phyloP scores from a whole-genome alignment of 129 eudicot species.

The Rutidosis leptorrhynchoides region DNA sequence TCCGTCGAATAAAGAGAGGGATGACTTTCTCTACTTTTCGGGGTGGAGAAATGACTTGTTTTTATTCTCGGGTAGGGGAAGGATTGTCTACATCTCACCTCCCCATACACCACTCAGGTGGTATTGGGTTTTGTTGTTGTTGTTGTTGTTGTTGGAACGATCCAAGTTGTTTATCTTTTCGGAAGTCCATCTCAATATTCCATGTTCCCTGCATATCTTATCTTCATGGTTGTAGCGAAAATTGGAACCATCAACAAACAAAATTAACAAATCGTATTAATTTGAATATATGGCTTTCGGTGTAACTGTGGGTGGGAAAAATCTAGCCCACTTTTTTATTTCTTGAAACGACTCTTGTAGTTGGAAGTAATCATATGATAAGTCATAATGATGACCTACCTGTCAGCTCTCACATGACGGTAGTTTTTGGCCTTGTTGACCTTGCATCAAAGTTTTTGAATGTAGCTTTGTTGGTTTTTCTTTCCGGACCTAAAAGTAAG shows the following conservation, averaged over 20 bases:
- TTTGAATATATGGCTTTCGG: background rate
- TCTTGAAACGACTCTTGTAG: background rate
- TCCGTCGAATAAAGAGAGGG: too few species aligned
- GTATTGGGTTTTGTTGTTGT: too few species aligned
- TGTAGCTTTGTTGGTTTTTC: background rate
- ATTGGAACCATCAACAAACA: constrained; percentile 27
- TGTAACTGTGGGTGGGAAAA: background rate
- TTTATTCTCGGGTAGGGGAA: too few species aligned
- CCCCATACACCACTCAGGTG: too few species aligned
- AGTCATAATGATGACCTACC: background rate
- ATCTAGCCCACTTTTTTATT: background rate
- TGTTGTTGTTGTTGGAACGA: too few species aligned
- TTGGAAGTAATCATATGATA: background rate
- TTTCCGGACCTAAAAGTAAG: background rate
- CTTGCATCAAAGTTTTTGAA: background rate
- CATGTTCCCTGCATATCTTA: constrained; percentile 79
- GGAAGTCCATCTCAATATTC: constrained; percentile 69
- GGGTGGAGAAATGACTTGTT: too few species aligned
- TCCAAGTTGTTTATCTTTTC: constrained; percentile 61
- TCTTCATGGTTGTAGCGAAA: constrained; percentile 71
- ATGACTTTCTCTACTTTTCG: too few species aligned
- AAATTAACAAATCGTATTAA: background rate
- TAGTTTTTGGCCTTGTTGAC: constrained; percentile 3
- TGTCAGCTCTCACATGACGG: background rate
- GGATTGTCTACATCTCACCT: too few species aligned